Evolutionary conservation across 352 stramenopile genomes (phyloP).

Genomic region (Pelagophyceae sp.): DNA sequence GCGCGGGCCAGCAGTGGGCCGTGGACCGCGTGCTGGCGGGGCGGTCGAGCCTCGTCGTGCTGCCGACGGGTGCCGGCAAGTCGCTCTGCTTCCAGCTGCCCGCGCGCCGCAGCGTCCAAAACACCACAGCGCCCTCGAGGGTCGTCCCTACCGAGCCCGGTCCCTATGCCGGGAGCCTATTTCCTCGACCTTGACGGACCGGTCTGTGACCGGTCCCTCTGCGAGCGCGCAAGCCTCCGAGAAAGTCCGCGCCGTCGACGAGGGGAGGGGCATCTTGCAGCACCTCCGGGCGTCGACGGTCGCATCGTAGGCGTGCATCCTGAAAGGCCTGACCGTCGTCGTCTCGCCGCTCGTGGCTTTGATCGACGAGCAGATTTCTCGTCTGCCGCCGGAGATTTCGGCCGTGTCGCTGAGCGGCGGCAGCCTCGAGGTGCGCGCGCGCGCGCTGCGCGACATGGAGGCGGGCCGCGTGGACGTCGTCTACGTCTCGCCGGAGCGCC

Average conservation of each 20-base stretch:
- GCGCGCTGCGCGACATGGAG: constrained; percentile 28
- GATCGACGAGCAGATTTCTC: constrained; percentile 80
- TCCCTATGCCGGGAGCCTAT: too few species aligned
- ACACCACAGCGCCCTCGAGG: too few species aligned
- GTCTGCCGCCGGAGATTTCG: constrained; percentile 53
- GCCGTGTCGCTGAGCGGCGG: constrained; percentile 32
- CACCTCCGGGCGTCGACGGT: too few species aligned
- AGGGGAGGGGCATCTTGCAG: too few species aligned
- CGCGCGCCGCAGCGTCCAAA: too few species aligned
- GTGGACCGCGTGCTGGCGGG: constrained; percentile 55
- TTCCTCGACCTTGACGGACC: too few species aligned
- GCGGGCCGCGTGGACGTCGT: constrained; percentile 49
- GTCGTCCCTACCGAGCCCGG: too few species aligned
- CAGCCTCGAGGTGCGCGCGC: neutral
- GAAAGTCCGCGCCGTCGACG: too few species aligned
- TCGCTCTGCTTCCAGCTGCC: constrained; percentile 29
- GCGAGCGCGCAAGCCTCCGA: too few species aligned
- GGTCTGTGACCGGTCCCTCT: too few species aligned
- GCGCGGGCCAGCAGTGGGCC: constrained; percentile 62
- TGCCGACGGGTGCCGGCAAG: constrained; percentile 34
- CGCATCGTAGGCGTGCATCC: neutral
- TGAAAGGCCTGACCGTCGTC: constrained; percentile 72
- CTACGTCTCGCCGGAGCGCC: constrained; percentile 78
- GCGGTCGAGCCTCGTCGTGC: constrained; percentile 52
- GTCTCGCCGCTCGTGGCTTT: constrained; percentile 81